Base-by-base conservation (phyloP, 306 rosid species). In the Luffa acutangula region DNA sequence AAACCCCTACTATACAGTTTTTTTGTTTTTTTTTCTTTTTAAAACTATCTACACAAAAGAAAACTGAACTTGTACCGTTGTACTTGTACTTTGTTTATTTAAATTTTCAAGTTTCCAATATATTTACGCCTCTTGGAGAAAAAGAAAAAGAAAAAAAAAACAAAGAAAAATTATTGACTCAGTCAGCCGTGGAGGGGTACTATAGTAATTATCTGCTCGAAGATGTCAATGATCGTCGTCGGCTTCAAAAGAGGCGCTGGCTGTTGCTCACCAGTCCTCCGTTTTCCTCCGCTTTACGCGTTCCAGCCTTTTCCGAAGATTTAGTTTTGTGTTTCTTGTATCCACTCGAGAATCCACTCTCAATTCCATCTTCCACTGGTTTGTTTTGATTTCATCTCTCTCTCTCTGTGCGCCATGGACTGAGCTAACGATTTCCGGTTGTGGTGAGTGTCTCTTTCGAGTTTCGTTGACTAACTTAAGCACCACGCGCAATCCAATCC, bases 381-480 rank as follows among this genome's bases (percentile, higher is more conserved):
- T 33, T 74, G 43, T 14, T 51, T 49, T 14, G 42, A 54, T 33
- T 54, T 52, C 7, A 20, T 12, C 58, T 12, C 21, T 33, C 75
- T 11, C 12, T 25, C 14, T 73, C 43, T 48, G 7, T 17, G 59
- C 43, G 59, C 59, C 77, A 46, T 73, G 46, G 33, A 75, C 64
- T 52, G 78, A 75, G 64, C 48, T 18, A 49, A 34, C 13, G 64
- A 36, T 34, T 75, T 36, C 78, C 15, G 9, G 43, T 52, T 75
- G 34, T 49, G 64, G 78, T 75, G 15, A 75, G 78, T 75, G 78
- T 75, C n/a, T 33, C 4, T 34, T 46, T 75, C n/a, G n/a, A n/a
- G n/a, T n/a, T n/a, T n/a, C 78, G 49, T 75, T 53, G 78, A 75
- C 78, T 75, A 53, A 18, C 39, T 53, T 56, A 36, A 10, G 10